Evolutionary conservation across 2,329 filamentous ascomycete genomes (phyloP), one percentile per base, ranked within the genome.

Genomic region (Neonectria sp.): DNA sequence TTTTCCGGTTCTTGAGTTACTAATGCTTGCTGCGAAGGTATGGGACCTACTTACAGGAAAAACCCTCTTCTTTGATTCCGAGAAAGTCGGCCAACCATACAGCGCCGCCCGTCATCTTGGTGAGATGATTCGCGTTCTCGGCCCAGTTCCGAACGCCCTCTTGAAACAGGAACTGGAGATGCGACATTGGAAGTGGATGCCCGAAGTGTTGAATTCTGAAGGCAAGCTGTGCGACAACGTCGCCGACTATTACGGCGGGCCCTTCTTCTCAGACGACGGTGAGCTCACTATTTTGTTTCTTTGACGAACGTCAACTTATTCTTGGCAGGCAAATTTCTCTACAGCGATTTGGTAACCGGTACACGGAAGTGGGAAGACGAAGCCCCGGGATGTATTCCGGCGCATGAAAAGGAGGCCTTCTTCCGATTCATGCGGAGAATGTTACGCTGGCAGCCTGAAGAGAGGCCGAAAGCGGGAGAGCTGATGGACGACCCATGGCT

Each of bases 401-500:
- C 67, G 15, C 60, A 72, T n/a, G 68, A 75, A 49, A 63, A 37
- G 29, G 64, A 60, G 24, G 46, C 57, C 7, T 69, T 67, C 45
- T 58, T 76, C 48, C 59, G 66, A 43, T 76, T 76, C 55, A 71
- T 73, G 63, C 71, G 61, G 61, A 70, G 66, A 46, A 75, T 76
- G 74, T 60, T 76, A 6, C 68, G 62, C 31, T 76, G 74, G 74
- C 49, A 68, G 25, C 74, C 74, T 13, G 73, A 76, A 48, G 70
- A 73, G 25, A 67, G 74, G n/a, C 67, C 70, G 45, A 75, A 71
- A 24, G 73, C 74, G 3, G 43, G 51, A 35, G 74, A 76, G 59
- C 65, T 76, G 37, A 63, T 69, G 55, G 52, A 68, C 35, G 74
- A 76, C 45, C 72, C 73, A 21, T 76, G 74, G 74, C 65, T 76